A percentile compares a stretch with the other conserved stretches of the same genome.
These are phyloP conservation scores for Chlorella ohadii DNA, from an alignment of 139 green algal genomes.

Conservation along the genomic window DNA sequence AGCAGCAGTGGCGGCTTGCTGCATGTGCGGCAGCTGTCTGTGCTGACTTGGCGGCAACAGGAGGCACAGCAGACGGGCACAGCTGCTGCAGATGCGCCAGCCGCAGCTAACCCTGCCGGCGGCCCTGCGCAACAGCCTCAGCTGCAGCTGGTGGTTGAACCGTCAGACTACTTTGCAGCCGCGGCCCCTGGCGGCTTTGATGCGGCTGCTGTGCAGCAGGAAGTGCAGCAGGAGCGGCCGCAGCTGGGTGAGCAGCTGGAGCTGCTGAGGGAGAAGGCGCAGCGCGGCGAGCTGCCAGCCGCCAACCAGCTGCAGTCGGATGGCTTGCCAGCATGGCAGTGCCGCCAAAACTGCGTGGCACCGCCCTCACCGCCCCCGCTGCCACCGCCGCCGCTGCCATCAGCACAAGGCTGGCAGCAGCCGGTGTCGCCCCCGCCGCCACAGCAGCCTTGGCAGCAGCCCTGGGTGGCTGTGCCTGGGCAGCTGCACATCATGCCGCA, in stretches of 20 bases:
- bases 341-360: conserved; percentile 6
- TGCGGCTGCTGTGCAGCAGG: neutral
- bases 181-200: neutral
- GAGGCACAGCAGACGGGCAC: neutral
- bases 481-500: neutral
- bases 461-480: neutral
- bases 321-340: neutral
- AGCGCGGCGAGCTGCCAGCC: neutral
- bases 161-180: neutral
- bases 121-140: neutral
- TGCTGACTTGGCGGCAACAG: neutral
- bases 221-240: conserved; percentile 30
- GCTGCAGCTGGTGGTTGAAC: conserved; percentile 1
- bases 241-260: neutral
- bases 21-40: neutral
- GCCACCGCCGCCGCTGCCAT: neutral
- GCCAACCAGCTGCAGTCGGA: neutral
- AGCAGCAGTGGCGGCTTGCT: neutral
- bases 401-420: conserved; percentile 1
- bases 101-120: neutral
- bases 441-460: neutral
- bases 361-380: conserved; percentile 13
- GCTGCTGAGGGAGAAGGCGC: neutral
- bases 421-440: neutral
- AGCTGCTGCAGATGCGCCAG: conserved; percentile 7